Evolutionary conservation across 2,329 filamentous ascomycete genomes (phyloP).

Genomic region (Diaporthe sp.): DNA sequence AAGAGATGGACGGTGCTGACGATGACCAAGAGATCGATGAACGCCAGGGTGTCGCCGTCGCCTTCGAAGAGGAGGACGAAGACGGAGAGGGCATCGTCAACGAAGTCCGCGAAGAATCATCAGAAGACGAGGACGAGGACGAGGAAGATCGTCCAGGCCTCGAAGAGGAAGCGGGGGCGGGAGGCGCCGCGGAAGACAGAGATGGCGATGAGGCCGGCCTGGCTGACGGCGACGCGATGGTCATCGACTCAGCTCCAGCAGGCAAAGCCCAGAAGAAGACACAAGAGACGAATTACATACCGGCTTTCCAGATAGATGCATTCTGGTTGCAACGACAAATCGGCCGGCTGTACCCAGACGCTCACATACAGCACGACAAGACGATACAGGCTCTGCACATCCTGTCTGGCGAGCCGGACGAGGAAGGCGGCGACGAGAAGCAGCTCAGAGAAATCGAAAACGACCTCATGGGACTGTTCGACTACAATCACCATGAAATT

Average conservation of each 20-base stretch:
- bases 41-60: slow-evolving; percentile 95
- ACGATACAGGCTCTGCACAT: slow-evolving; percentile 87
- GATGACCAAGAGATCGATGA: slow-evolving; percentile 89
- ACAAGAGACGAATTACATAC: slow-evolving; percentile 74
- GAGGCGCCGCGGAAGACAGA: slow-evolving; percentile 62
- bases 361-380: slow-evolving; percentile 94
- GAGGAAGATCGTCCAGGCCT: slow-evolving; percentile 70
- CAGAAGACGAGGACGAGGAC: slow-evolving; percentile 74
- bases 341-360: slow-evolving; percentile 88
- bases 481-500: slow-evolving; percentile 95
- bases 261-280: slow-evolving; percentile 61
- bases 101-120: slow-evolving; percentile 90
- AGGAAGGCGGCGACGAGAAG: slow-evolving; percentile 83
- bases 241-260: slow-evolving; percentile 79
- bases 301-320: slow-evolving; percentile 92
- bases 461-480: slow-evolving; percentile 97
- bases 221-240: slow-evolving; percentile 80
- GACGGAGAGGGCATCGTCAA: slow-evolving; percentile 82
- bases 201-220: slow-evolving; percentile 65
- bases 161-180: slow-evolving; percentile 66
- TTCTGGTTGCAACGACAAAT: slow-evolving; percentile 98
- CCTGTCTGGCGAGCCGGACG: slow-evolving; percentile 80
- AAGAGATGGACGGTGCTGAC: slow-evolving; percentile 80
- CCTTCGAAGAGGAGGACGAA: slow-evolving; percentile 94
- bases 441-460: slow-evolving; percentile 95